A percentile compares a stretch with the other conserved stretches of the same genome.
These are phyloP conservation scores for Ceratocystis cubensis DNA, from an alignment of 2,329 filamentous ascomycete genomes.

Conservation along the genomic window DNA sequence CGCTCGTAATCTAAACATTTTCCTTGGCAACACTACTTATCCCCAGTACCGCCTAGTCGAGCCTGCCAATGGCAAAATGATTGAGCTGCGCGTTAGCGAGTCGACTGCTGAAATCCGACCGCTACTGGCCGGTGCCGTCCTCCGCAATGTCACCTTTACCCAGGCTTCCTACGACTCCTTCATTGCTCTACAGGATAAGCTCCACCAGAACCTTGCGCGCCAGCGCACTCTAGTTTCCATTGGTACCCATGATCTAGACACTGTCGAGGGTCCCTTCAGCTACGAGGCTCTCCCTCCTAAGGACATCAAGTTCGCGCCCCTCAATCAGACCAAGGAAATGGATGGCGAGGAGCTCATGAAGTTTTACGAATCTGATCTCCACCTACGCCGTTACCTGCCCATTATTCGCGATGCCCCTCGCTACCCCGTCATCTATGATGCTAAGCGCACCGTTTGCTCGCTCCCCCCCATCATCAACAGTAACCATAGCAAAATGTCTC, in stretches of 20 bases:
- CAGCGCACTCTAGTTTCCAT: conserved; percentile 92
- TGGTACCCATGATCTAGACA: conserved; percentile 92
- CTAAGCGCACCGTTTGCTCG: conserved; percentile 75
- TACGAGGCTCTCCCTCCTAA: conserved; percentile 89
- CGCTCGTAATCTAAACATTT: conserved; percentile 88
- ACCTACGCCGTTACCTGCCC: conserved; percentile 78
- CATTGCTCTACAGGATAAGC: conserved; percentile 94
- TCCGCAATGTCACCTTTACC: conserved; percentile 85
- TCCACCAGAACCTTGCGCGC: conserved; percentile 89
- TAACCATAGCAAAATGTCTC: conserved; percentile 88
- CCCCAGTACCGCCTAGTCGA: conserved; percentile 69
- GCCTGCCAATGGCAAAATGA: conserved; percentile 58
- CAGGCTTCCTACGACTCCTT: conserved; percentile 89
- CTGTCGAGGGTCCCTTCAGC: conserved; percentile 84
- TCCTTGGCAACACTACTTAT: conserved; percentile 60
- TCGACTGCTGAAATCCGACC: conserved; percentile 68
- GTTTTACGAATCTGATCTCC: conserved; percentile 90
- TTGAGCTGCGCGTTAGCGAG: conserved; percentile 69
- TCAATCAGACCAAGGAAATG: conserved; percentile 88
- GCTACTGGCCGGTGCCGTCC: conserved; percentile 76
- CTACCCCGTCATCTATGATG: conserved; percentile 91
- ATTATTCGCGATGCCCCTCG: conserved; percentile 90
- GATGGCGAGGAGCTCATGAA: conserved; percentile 78
- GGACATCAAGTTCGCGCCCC: conserved; percentile 76
- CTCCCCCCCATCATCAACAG: conserved; percentile 97